Base-by-base conservation (phyloP, 2,329 filamentous ascomycete genomes). In the Dactylonectria estremocensis region DNA sequence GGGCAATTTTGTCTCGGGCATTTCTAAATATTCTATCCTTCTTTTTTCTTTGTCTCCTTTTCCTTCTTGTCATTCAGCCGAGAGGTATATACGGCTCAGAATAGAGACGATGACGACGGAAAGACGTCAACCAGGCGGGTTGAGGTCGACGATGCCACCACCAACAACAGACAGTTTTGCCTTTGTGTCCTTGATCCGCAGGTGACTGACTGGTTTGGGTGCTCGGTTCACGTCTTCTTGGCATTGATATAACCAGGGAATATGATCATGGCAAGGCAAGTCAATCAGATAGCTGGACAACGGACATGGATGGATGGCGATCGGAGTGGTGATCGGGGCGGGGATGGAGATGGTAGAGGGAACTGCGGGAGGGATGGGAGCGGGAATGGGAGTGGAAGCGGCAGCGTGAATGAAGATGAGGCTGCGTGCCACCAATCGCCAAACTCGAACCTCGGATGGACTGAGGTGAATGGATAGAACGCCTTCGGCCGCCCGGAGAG, bases 101-200 rank as follows among this genome's bases (percentile, higher is more conserved):
- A 75, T 75, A 75, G 70, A 75, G 63, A 73, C 65, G 63, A 74
- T 73, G 70, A 75, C 68, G 72, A 68, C 66, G 70, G 72, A 67
- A 66, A 68, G 73, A 66, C 65, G 60, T 48, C 71, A 73, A 69
- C 73, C 73, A 75, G 37, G 55, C 68, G 73, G 72, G 73, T 75
- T 73, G 28, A 69, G 67, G 66, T 73, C 61, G 67, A 72, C 61
- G 68, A 74, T 61, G 67, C 73, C 73, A 75, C 66, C 72, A 74
- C 68, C 63, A 70, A 57, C 63, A 70, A 57, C 57, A 73, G 63
- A 61, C 40, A 53, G 24, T 67, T 56, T 50, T 48, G 59, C 61
- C 57, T 45, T 63, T 49, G 55, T 59, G 62, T 72, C 69, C 72
- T 50, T 68, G 43, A 61, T 46, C 69, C 43, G 45, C 45, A 60